A percentile compares a stretch with the other conserved stretches of the same genome.
Conservation (phyloP, 805 yeast species). For the Jamesozyma jinghongensis region DNA sequence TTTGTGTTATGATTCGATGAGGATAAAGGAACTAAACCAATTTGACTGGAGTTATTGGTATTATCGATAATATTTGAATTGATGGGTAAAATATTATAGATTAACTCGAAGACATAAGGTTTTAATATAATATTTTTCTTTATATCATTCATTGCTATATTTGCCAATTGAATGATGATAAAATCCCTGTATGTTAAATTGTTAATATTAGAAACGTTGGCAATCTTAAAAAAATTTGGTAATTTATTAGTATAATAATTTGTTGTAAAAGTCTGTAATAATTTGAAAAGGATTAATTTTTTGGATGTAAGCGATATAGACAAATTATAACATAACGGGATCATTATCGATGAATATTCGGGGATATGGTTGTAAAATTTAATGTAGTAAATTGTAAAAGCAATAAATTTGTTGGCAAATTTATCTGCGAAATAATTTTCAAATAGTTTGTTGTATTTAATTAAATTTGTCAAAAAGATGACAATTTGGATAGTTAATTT, state of each 20-base stretch:
- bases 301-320: slow-evolving; percentile 42
- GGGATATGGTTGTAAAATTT: slow-evolving; percentile 31
- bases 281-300: slow-evolving; percentile 30
- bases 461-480: slow-evolving; percentile 64
- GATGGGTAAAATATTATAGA: slow-evolving; percentile 52
- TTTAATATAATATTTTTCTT: slow-evolving; percentile 26
- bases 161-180: slow-evolving; percentile 43
- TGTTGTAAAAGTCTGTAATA: slow-evolving; percentile 39
- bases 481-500: slow-evolving; percentile 51
- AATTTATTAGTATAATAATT: slow-evolving; percentile 38
- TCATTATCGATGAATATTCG: slow-evolving; percentile 25
- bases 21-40: slow-evolving; percentile 17
- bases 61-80: slow-evolving; percentile 10
- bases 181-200: slow-evolving; percentile 55
- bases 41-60: slow-evolving; percentile 3
- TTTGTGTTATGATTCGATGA: slow-evolving; percentile 28
- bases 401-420: slow-evolving; percentile 44
- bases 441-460: slow-evolving; percentile 60
- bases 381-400: slow-evolving; percentile 50
- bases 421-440: slow-evolving; percentile 37
- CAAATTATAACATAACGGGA: slow-evolving; percentile 44
- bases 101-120: slow-evolving; percentile 46
- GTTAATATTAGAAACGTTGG: slow-evolving; percentile 29
- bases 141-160: slow-evolving; percentile 33
- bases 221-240: slow-evolving; percentile 45